phyloP scores from a whole-genome alignment of 75 land plant species.

The Larix kaempferi region DNA sequence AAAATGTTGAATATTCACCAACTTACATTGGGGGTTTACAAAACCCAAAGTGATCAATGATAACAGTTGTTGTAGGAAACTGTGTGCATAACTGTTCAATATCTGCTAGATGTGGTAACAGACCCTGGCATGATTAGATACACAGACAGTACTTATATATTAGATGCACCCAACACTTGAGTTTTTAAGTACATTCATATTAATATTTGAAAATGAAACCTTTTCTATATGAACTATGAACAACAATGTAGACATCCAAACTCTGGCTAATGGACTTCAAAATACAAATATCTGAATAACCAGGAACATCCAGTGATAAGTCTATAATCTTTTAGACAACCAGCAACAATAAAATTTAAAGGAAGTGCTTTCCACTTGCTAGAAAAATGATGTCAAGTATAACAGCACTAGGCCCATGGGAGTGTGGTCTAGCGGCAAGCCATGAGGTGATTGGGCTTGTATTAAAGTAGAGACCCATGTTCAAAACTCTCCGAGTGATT shows the following conservation, averaged over 20 bases:
- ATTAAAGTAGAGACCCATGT: no score
- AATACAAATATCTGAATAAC: neutral
- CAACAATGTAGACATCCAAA: neutral
- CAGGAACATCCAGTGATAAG: neutral
- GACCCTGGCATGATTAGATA: conserved; percentile 54
- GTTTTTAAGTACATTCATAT: neutral
- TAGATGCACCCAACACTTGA: neutral
- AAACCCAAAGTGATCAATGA: conserved; percentile 90
- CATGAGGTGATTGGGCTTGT: no score
- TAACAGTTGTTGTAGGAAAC: conserved; percentile 67
- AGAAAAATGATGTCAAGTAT: no score
- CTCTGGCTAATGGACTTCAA: neutral
- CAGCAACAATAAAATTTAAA: no score
- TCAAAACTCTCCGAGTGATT: neutral
- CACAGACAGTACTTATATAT: neutral
- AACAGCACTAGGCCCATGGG: no score
- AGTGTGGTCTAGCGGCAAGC: no score
- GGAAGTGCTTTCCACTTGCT: no score
- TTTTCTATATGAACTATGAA: neutral
- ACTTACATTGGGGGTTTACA: conserved; percentile 83
- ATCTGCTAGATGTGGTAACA: conserved; percentile 71
- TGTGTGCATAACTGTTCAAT: conserved; percentile 67
- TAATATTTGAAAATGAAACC: neutral
- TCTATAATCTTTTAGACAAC: neutral
- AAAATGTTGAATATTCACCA: neutral